phyloP scores from a whole-genome alignment of 495 filamentous ascomycete species.

The Entonaema liquescens region DNA sequence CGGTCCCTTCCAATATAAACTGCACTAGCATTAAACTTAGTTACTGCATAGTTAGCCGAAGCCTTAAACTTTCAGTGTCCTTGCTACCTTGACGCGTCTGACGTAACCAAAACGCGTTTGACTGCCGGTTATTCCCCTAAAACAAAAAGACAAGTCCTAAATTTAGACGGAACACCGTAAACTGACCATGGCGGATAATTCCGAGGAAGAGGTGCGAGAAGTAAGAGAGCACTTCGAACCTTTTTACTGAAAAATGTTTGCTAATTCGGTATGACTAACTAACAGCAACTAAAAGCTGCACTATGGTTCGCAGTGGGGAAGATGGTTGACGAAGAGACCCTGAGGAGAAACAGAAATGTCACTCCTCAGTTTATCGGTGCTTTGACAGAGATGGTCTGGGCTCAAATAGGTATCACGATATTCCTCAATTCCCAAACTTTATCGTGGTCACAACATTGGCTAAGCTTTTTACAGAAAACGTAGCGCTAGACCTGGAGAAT shows the following conservation, averaged over 20 bases:
- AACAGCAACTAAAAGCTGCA: constrained; percentile 86
- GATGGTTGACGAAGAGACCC: constrained; percentile 86
- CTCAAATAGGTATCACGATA: constrained; percentile 74
- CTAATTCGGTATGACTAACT: constrained; percentile 5
- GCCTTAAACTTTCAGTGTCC: constrained; percentile 10
- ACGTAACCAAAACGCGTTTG: constrained; percentile 25
- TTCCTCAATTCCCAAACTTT: constrained; percentile 6
- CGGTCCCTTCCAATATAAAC: constrained; percentile 1
- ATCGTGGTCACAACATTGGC: background rate
- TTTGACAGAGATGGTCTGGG: constrained; percentile 89
- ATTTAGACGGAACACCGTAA: background rate
- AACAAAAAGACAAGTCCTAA: constrained; percentile 6
- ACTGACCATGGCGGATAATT: constrained; percentile 40
- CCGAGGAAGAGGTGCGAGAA: constrained; percentile 47
- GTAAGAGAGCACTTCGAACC: constrained; percentile 9
- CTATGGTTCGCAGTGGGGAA: constrained; percentile 93
- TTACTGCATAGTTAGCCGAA: background rate
- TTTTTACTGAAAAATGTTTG: background rate
- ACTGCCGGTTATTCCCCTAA: background rate
- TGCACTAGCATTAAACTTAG: constrained; percentile 22
- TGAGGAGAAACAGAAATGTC: constrained; percentile 79
- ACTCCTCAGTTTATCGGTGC: constrained; percentile 96
- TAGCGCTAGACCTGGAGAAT: constrained; percentile 76
- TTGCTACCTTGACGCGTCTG: constrained; percentile 28
- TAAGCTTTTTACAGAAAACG: constrained; percentile 64